phyloP scores from a whole-genome alignment of 2,329 filamentous ascomycete genomes.

The Ceratocystis variospora region DNA sequence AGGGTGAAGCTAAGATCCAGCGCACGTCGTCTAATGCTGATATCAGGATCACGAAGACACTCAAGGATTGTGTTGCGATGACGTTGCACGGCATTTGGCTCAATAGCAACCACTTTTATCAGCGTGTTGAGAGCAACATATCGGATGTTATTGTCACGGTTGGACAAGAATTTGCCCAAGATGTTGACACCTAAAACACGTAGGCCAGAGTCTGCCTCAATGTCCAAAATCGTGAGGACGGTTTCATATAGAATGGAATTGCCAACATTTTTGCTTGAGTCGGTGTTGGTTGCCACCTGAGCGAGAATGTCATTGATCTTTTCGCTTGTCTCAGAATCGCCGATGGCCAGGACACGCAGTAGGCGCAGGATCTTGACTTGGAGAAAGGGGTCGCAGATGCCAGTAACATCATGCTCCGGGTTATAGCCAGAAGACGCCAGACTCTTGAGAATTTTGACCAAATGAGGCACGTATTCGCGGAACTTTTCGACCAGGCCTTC shows the following conservation, averaged over 20 bases:
- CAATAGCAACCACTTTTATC: constrained; percentile 94
- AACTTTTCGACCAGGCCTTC: constrained; percentile 84
- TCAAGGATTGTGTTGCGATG: constrained; percentile 96
- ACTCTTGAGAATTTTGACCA: constrained; percentile 84
- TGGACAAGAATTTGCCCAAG: constrained; percentile 93
- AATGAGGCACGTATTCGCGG: constrained; percentile 64
- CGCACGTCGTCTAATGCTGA: constrained; percentile 91
- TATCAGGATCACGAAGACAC: constrained; percentile 90
- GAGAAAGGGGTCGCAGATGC: constrained; percentile 92
- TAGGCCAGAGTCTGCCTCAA: constrained; percentile 90
- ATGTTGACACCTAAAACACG: constrained; percentile 95
- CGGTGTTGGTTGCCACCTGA: constrained; percentile 94
- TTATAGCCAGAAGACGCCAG: constrained; percentile 92
- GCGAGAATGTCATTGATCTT: constrained; percentile 97
- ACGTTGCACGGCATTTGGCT: constrained; percentile 92
- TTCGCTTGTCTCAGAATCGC: constrained; percentile 78
- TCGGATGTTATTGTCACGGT: constrained; percentile 97
- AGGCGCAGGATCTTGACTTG: constrained; percentile 91
- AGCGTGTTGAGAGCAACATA: constrained; percentile 96
- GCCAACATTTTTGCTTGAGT: constrained; percentile 94
- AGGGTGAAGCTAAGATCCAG: constrained; percentile 94
- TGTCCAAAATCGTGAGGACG: constrained; percentile 91
- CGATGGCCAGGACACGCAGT: constrained; percentile 71
- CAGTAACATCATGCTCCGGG: constrained; percentile 94
- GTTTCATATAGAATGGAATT: constrained; percentile 97